Evolutionary conservation across 768 basidiomycete genomes (phyloP).

Genomic region (Boletus insuetus): DNA sequence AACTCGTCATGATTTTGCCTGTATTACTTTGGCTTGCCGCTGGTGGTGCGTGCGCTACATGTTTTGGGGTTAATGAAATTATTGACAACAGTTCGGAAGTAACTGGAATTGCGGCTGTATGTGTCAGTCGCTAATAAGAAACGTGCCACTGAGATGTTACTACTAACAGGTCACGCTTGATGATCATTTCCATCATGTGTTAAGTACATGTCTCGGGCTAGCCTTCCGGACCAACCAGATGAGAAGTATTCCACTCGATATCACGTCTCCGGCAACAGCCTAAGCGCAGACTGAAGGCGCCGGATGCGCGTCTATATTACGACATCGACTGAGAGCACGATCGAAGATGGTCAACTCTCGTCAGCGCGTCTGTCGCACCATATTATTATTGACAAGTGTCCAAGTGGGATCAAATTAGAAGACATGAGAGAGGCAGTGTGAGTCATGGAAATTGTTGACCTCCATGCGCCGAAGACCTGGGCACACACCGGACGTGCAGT

Average conservation of each 20-base stretch:
- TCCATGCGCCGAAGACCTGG: too few species aligned
- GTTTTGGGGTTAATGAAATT: not conserved
- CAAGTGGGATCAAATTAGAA: too few species aligned
- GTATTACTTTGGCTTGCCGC: conserved; percentile 1
- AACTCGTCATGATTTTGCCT: conserved; percentile 5
- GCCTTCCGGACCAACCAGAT: not conserved
- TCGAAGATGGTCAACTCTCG: not conserved
- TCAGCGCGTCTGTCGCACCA: too few species aligned
- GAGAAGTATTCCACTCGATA: not conserved
- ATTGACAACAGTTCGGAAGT: not conserved
- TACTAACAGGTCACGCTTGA: not conserved
- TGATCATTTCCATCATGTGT: conserved; percentile 16
- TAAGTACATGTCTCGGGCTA: conserved; percentile 8
- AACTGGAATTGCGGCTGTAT: not conserved
- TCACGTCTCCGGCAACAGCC: not conserved
- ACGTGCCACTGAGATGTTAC: not conserved
- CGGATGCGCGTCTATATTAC: not conserved
- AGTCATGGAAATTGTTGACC: too few species aligned
- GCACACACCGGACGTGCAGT: too few species aligned
- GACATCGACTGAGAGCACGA: not conserved
- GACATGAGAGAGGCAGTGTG: too few species aligned
- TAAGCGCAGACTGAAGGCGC: not conserved
- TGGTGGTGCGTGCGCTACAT: not conserved
- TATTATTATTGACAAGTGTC: too few species aligned
- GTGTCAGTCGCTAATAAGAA: not conserved